A percentile compares a stretch with the other conserved stretches of the same genome.
phyloP scores from a whole-genome alignment of 169 alveolate genomes.

The Cytauxzoon felis region DNA sequence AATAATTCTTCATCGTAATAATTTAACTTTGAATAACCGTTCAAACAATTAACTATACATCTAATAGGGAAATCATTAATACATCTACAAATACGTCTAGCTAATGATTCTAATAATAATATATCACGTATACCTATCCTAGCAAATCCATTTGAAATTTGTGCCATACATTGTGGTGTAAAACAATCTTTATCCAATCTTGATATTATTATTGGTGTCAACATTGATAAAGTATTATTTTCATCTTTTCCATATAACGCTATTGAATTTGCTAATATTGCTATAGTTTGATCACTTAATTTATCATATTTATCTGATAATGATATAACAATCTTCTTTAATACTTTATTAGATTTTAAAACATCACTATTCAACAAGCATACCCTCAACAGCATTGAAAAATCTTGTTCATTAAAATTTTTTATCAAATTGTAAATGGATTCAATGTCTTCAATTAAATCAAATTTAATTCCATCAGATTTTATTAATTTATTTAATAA shows the following conservation, averaged over 20 bases:
- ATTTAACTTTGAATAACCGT: slow-evolving; percentile 37
- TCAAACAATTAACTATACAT: slow-evolving; percentile 27
- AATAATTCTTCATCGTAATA: slow-evolving; percentile 9
- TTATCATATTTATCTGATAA: slow-evolving; percentile 19
- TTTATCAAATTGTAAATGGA: slow-evolving; percentile 2
- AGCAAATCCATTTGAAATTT: slow-evolving; percentile 57
- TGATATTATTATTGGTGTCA: slow-evolving; percentile 39
- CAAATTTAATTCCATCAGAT: not conserved
- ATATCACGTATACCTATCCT: not conserved
- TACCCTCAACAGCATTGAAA: slow-evolving; percentile 44
- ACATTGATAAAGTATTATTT: slow-evolving; percentile 1
- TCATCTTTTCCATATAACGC: slow-evolving; percentile 46
- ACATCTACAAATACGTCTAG: not conserved
- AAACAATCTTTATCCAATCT: slow-evolving; percentile 22
- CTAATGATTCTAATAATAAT: slow-evolving; percentile 17
- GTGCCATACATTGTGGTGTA: slow-evolving; percentile 40
- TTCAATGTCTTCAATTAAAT: not conserved
- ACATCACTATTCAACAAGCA: slow-evolving; percentile 18
- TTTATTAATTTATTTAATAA: slow-evolving; percentile 8
- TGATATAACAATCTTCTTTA: slow-evolving; percentile 5
- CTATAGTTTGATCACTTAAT: slow-evolving; percentile 49
- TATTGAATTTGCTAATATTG: slow-evolving; percentile 52
- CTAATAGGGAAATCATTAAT: slow-evolving; percentile 19
- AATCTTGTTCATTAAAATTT: slow-evolving; percentile 29
- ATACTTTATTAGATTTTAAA: not conserved